phyloP scores from a whole-genome alignment of 805 yeast species.

The Metschnikowia gruessii region DNA sequence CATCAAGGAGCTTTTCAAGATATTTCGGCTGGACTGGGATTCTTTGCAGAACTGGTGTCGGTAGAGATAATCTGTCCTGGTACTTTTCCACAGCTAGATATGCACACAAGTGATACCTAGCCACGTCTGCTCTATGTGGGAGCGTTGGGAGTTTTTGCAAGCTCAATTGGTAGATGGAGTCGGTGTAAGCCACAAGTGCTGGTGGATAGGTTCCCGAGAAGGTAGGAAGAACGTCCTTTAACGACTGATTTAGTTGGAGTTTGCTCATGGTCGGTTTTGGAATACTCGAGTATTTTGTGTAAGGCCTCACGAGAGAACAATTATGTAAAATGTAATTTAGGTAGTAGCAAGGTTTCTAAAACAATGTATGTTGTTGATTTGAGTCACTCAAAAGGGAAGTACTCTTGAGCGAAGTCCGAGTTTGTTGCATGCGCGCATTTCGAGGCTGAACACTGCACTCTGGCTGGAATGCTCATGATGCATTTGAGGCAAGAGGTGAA shows the following conservation, averaged over 20 bases:
- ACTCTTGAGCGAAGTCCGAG: no score
- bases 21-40: constrained; percentile 57
- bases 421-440: no score
- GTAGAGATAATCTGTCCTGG: constrained; percentile 40
- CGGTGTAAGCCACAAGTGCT: constrained; percentile 39
- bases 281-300: no score
- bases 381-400: no score
- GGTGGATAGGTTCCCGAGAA: constrained; percentile 42
- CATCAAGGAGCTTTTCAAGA: constrained; percentile 41
- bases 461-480: no score
- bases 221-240: constrained; percentile 52
- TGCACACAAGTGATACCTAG: constrained; percentile 68
- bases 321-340: no score
- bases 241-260: constrained; percentile 28
- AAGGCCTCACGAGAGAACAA: no score
- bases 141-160: constrained; percentile 50
- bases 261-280: constrained; percentile 14
- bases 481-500: no score
- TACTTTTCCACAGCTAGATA: constrained; percentile 55
- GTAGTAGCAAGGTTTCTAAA: no score
- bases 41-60: constrained; percentile 47
- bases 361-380: no score
- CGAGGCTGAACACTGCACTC: no score
- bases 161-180: constrained; percentile 48
- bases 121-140: constrained; percentile 55